Conservation (phyloP, 345 rosid species). For the Lenwebbia sp. region DNA sequence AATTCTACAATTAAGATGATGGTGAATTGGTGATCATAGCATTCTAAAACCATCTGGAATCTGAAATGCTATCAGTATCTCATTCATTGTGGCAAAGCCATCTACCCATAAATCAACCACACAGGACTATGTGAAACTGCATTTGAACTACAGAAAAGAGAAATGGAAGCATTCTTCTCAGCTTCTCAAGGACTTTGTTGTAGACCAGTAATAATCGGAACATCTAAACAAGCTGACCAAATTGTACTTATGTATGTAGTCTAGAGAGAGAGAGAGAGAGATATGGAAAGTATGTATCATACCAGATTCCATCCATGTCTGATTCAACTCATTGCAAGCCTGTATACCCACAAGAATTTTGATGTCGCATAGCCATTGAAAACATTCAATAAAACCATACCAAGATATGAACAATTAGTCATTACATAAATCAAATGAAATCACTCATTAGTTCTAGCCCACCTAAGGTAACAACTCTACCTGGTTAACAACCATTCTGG, state of each 20-base stretch:
- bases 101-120: not conserved
- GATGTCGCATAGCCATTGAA: not conserved
- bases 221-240: not conserved
- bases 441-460: not conserved
- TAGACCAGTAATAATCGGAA: not conserved
- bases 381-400: not conserved
- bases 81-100: not conserved
- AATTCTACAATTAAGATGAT: not conserved
- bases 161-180: not conserved
- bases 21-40: not conserved
- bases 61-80: not conserved
- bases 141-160: not conserved
- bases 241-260: not conserved
- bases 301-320: slow-evolving; percentile 99
- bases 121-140: not conserved
- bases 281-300: not conserved
- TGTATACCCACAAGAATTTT: slow-evolving; percentile 5
- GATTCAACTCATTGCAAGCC: slow-evolving; percentile 94
- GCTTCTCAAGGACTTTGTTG: not conserved
- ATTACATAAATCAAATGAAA: not conserved
- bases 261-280: not conserved
- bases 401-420: not conserved
- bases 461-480: slow-evolving; percentile 18
- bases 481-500: slow-evolving; percentile 98
- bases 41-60: not conserved